phyloP scores from a whole-genome alignment of 768 basidiomycete species.

The Lactarius pseudohatsudake region DNA sequence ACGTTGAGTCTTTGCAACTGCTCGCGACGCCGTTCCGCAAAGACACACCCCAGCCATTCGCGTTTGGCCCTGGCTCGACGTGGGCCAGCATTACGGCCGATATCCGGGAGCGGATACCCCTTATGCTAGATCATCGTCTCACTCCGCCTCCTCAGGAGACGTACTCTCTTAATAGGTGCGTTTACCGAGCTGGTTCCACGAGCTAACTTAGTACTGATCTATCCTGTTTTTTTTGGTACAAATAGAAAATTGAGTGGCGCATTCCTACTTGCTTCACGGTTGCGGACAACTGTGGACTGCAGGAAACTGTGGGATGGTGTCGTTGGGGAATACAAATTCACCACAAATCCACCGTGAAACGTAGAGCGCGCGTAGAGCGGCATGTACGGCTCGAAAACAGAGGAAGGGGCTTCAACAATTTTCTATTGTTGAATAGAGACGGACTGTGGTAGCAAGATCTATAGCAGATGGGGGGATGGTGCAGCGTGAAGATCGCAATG shows the following conservation, averaged over 20 bases:
- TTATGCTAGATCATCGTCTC: slow-evolving; percentile 85
- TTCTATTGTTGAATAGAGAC: slow-evolving; percentile 19
- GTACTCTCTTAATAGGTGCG: slow-evolving; percentile 87
- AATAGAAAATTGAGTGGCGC: slow-evolving; percentile 78
- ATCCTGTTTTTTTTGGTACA: not conserved
- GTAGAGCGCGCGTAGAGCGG: not conserved
- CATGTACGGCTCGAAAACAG: not conserved
- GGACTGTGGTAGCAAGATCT: not conserved
- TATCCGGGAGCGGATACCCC: slow-evolving; percentile 80
- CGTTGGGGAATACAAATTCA: slow-evolving; percentile 42
- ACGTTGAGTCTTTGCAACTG: slow-evolving; percentile 77
- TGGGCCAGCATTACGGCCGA: slow-evolving; percentile 74
- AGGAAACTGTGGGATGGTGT: slow-evolving; percentile 73
- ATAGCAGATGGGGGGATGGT: not conserved
- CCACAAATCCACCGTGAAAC: slow-evolving; percentile 23
- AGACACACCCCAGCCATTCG: slow-evolving; percentile 65
- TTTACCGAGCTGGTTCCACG: not conserved
- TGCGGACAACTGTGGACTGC: slow-evolving; percentile 75
- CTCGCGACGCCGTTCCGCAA: slow-evolving; percentile 83
- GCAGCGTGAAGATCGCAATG: not conserved
- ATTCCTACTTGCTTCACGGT: slow-evolving; percentile 73
- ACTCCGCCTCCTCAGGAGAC: slow-evolving; percentile 95
- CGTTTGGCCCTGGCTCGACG: slow-evolving; percentile 64
- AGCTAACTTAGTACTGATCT: not conserved
- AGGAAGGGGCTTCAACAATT: not conserved